Percentiles rank a stretch among this genome's conserved stretches.
Evolutionary conservation across 257 asterid species (phyloP).

Genomic region (Lycium barbarum): DNA sequence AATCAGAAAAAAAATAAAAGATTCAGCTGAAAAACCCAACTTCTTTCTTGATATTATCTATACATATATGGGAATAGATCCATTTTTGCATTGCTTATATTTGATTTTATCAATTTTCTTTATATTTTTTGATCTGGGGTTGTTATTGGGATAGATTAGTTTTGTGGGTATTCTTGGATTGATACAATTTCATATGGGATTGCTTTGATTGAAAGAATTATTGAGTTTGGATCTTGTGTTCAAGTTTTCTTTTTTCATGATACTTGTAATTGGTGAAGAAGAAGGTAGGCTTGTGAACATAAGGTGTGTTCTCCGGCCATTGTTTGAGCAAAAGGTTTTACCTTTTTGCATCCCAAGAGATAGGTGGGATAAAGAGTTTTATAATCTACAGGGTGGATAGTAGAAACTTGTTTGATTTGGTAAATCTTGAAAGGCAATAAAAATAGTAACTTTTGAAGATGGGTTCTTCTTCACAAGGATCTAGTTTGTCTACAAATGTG

Average conservation of each 20-base stretch:
- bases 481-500: conserved; percentile 65
- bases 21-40: not conserved
- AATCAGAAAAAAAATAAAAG: not conserved
- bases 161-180: conserved; percentile 29
- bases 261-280: conserved; percentile 54
- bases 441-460: conserved; percentile 46
- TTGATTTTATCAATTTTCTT: not conserved
- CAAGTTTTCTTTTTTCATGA: conserved; percentile 60
- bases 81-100: not conserved
- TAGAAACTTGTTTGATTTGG: conserved; percentile 11
- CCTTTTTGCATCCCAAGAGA: conserved; percentile 62
- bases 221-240: conserved; percentile 2
- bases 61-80: not conserved
- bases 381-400: conserved; percentile 78
- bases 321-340: conserved; percentile 56
- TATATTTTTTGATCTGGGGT: not conserved
- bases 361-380: conserved; percentile 92
- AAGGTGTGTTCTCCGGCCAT: conserved; percentile 83
- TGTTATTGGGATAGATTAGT: not conserved
- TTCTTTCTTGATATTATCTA: not conserved
- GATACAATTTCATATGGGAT: not conserved
- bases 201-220: conserved; percentile 23
- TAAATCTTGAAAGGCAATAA: not conserved
- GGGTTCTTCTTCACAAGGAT: conserved; percentile 80
- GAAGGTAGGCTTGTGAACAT: conserved; percentile 77